Evolutionary conservation across 345 rosid species (phyloP).

Genomic region (Pistacia integerrima): DNA sequence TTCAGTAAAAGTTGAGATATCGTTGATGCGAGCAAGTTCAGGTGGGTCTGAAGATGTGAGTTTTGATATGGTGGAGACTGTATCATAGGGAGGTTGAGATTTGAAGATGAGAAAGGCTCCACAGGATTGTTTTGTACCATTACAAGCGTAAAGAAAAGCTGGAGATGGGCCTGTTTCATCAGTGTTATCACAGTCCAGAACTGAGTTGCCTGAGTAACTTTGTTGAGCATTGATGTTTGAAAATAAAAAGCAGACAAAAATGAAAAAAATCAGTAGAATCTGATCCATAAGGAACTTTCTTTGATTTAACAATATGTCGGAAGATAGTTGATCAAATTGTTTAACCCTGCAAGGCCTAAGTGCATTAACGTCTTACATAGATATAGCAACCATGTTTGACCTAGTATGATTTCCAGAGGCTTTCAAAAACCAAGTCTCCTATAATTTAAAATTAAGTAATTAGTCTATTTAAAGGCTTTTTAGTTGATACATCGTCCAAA

Average conservation of each 20-base stretch:
- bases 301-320: not conserved
- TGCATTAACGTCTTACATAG: not conserved
- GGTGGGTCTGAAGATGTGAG: conserved; percentile 42
- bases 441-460: not conserved
- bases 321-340: not conserved
- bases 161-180: conserved; percentile 29
- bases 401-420: not conserved
- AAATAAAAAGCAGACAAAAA: conserved; percentile 15
- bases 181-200: conserved; percentile 1
- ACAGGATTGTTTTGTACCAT: conserved; percentile 32
- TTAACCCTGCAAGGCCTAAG: not conserved
- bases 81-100: conserved; percentile 38
- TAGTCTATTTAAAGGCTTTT: conserved; percentile 3
- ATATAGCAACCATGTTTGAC: conserved; percentile 10
- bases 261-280: conserved; percentile 12
- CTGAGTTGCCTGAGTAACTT: conserved; percentile 30
- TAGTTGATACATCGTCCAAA: not conserved
- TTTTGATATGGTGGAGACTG: conserved; percentile 33
- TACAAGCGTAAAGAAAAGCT: conserved; percentile 41
- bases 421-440: not conserved
- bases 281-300: conserved; percentile 20
- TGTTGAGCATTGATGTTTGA: conserved; percentile 26
- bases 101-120: conserved; percentile 29
- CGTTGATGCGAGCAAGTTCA: conserved; percentile 36
- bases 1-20: conserved; percentile 20